Base-by-base conservation (phyloP, 768 basidiomycete species). In the Hygrocybe punicea region DNA sequence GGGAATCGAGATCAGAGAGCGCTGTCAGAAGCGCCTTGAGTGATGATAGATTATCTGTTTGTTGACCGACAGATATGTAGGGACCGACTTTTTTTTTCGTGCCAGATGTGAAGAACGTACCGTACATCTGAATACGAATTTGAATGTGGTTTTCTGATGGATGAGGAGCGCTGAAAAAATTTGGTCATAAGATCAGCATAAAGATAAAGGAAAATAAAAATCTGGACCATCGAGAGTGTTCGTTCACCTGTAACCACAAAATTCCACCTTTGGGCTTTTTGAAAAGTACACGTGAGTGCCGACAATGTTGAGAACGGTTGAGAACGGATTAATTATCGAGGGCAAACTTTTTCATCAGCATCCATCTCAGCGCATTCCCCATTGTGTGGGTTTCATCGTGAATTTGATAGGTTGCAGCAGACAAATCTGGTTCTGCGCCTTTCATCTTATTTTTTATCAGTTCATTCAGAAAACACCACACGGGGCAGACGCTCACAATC, bases 91-190 rank as follows among this genome's bases (percentile, higher is more conserved):
- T 33, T 37, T 16, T 21, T 2, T n/a, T 29, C 19, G 10, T 51
- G 52, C 3, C 8, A 24, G 16, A 58, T 4, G 16, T 23, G 19
- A 4, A 29, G 29, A 24, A 78, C 93, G 60, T 65, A 98, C 94
- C 94, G 63, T 98, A 97, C 96, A 98, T 98, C 82, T 98, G 96
- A 58, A 98, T 93, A n/a, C 97, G 90, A 24, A 98, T 76, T 66
- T 98, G 91, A 65, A 99, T 97, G 64, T 89, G 86, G 63, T 92
- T 90, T 77, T 99, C 97, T 9, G 96, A 97, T 3, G 97, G 97
- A 76, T 98, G 97, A 2, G 97, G 97, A 34, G 83, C 88, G 64
- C 90, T 92, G 63, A 1, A 53, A 21, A 51, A 47, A 21, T 29
- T 29, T 39, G 17, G n/a, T 29, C 24, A 49, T 42, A 49, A 55